These are phyloP conservation scores for Cinnamomum micranthum DNA, from an alignment of 164 flowering plant genomes.

Conservation along the genomic window DNA sequence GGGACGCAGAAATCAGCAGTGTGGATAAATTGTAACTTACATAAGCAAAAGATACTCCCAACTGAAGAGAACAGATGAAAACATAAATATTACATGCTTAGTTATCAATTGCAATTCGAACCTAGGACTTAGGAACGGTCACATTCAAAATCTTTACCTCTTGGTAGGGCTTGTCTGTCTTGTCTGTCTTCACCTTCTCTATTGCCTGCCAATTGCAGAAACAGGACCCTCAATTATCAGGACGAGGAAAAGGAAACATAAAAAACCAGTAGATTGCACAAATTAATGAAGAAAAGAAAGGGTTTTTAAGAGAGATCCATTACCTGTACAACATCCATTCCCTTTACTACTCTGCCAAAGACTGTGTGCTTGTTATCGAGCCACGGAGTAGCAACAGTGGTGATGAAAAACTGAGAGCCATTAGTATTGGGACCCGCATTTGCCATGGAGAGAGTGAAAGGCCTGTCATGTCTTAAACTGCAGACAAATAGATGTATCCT, in stretches of 20 bases:
- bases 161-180: conserved; percentile 79
- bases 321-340: conserved; percentile 99
- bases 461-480: conserved; percentile 97
- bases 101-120: neutral
- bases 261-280: neutral
- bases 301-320: neutral
- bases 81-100: no score
- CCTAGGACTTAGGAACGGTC: conserved; percentile 72
- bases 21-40: no score
- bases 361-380: conserved; percentile 97
- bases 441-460: conserved; percentile 98
- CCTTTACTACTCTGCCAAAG: conserved; percentile 91
- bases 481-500: conserved; percentile 12
- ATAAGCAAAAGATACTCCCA: no score
- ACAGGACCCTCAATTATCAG: neutral
- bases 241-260: neutral
- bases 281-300: neutral
- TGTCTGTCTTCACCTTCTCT: conserved; percentile 97
- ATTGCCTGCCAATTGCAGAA: conserved; percentile 48
- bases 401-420: conserved; percentile 96
- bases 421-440: conserved; percentile 97
- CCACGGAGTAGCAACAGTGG: conserved; percentile 99
- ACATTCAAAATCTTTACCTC: conserved; percentile 94
- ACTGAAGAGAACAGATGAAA: no score
- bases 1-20: no score